Conservation (phyloP, 192 early-diverging fungal genomes). For the Backusella morwellensis region DNA sequence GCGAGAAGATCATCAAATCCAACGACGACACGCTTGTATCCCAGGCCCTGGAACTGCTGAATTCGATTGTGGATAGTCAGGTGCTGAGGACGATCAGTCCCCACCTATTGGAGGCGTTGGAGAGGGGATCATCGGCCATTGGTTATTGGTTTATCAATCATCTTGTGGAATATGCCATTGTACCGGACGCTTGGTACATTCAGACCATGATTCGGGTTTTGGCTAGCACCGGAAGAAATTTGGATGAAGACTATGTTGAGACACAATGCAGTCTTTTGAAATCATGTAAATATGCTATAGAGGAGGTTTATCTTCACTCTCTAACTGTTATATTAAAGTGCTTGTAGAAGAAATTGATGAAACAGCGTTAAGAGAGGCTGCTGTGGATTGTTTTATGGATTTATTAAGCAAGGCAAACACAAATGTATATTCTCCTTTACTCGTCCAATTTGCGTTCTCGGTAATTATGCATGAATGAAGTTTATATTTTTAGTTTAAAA, state of each 20-base stretch:
- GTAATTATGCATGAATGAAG: constrained; percentile 8
- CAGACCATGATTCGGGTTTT: not conserved
- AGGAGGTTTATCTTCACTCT: not conserved
- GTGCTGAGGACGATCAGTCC: not conserved
- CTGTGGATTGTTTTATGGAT: constrained; percentile 7
- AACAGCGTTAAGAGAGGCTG: constrained; percentile 5
- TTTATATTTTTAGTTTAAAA: not conserved
- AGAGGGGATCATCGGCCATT: not conserved
- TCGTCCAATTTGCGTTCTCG: constrained; percentile 21
- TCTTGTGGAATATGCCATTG: not conserved
- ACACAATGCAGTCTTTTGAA: constrained; percentile 12
- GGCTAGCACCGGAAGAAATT: not conserved
- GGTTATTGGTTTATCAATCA: constrained; percentile 8
- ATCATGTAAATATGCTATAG: not conserved
- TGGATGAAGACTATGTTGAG: constrained; percentile 11
- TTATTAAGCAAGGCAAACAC: not conserved
- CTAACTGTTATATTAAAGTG: not conserved
- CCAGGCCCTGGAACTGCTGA: not conserved
- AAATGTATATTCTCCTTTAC: not conserved
- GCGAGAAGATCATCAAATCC: not conserved
- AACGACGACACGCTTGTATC: constrained; percentile 11
- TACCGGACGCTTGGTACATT: constrained; percentile 9
- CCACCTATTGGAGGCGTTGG: not conserved
- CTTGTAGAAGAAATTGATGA: constrained; percentile 11
- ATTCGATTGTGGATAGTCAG: not conserved